Evolutionary conservation across 2,329 filamentous ascomycete genomes (phyloP).

Genomic region (Colletotrichum musicola): DNA sequence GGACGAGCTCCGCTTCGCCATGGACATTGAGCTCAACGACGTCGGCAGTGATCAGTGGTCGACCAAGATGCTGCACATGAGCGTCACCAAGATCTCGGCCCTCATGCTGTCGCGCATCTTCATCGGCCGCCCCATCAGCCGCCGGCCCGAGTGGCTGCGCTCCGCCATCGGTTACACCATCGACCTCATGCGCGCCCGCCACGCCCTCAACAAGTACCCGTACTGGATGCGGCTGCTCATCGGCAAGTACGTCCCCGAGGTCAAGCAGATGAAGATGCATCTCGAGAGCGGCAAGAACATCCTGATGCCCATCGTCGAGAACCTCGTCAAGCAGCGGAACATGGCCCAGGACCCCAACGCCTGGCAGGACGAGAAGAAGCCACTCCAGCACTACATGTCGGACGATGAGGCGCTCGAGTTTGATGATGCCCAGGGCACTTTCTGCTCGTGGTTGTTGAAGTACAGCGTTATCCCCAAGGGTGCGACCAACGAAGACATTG

Average conservation of each 20-base stretch:
- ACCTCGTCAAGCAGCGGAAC: constrained; percentile 17
- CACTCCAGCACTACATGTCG: constrained; percentile 25
- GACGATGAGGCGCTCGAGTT: constrained; percentile 22
- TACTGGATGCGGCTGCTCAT: constrained; percentile 26
- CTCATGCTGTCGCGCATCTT: constrained; percentile 27
- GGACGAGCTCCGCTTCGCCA: constrained; percentile 28
- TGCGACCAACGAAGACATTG: constrained; percentile 17
- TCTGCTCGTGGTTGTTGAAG: constrained; percentile 27
- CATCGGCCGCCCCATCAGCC: constrained; percentile 28
- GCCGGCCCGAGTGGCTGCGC: constrained; percentile 20
- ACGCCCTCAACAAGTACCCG: constrained; percentile 23
- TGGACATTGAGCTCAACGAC: constrained; percentile 29
- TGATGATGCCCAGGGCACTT: constrained; percentile 24
- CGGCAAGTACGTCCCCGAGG: constrained; percentile 27
- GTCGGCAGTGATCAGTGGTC: constrained; percentile 23
- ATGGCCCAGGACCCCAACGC: not conserved
- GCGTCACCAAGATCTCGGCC: constrained; percentile 25
- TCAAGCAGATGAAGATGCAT: constrained; percentile 27
- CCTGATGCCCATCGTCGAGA: constrained; percentile 26
- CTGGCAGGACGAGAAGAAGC: constrained; percentile 20
- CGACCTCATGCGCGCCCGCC: constrained; percentile 25
- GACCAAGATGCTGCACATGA: constrained; percentile 28
- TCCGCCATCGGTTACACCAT: constrained; percentile 27
- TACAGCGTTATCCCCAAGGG: constrained; percentile 25
- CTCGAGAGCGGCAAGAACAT: constrained; percentile 24